Base-by-base conservation (phyloP, 805 yeast species). In the Kluyveromyces dobzhanskii region DNA sequence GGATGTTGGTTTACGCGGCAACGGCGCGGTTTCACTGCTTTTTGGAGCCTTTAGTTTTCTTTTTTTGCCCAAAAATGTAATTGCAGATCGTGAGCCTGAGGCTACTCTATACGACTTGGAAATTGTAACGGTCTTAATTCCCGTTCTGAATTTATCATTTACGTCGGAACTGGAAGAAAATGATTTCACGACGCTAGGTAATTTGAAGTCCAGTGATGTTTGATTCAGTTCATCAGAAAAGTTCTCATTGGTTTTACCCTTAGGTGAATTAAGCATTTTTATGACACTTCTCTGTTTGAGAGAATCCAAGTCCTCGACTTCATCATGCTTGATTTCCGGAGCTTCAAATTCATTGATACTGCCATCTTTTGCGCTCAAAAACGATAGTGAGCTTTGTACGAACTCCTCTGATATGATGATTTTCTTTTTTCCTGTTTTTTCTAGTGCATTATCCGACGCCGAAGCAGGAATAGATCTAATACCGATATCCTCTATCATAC, bases 331-430 rank as follows among this genome's bases (percentile, higher is more conserved):
- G 5, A 18, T 9, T 32, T 19, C 17, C 4, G 21, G 4, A 7
- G 16, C 16, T n/a, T 30, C 32, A 30, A 30, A 30, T 30, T 30
- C 32, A 30, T 30, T 30, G 12, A 16, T 16, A 3, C 9, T n/a
- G 14, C 59, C 56, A n/a, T 47, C 51, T n/a, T 50, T 61, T 30
- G 46, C 48, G 12, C 60, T 59, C 39, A 78, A 63, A 46, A 76
- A 77, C 1, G 82, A 75, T 28, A 78, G 59, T 35, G 74, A 73
- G 40, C 64, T 67, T 33, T 73, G 77, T 4, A 78, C 79, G 52
- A 73, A 77, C 0, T 71, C 70, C 51, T 71, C 73, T 5, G 76
- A 71, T 28, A 77, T 50, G n/a, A 57, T 54, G 5, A 64, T 50
- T 37, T 62, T 68, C 41, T 66, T 61, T 43, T 53, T 63, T 30